phyloP scores from a whole-genome alignment of 768 basidiomycete species.

The Leccinum rimulosum region DNA sequence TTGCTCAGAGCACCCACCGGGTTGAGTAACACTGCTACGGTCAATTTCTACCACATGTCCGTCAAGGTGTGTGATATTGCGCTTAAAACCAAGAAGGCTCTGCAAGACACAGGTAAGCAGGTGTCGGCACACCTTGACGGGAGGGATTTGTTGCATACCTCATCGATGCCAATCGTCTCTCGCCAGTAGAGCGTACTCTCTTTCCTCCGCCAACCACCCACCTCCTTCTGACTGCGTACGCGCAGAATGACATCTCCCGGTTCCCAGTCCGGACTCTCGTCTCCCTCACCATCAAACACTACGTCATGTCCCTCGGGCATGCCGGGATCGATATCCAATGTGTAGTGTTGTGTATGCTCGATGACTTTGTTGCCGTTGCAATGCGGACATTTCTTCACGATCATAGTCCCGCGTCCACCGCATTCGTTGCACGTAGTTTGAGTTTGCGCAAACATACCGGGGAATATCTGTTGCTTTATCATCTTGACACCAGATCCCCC shows the following conservation, averaged over 20 bases:
- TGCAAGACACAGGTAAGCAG: constrained; percentile 30
- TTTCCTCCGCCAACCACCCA: constrained; percentile 85
- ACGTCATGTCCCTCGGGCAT: constrained; percentile 93
- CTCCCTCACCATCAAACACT: constrained; percentile 93
- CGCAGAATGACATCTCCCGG: constrained; percentile 90
- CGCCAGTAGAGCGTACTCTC: constrained; percentile 90
- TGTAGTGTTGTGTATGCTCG: constrained; percentile 77
- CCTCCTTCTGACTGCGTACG: constrained; percentile 72
- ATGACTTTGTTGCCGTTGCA: constrained; percentile 82
- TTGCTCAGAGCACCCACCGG: constrained; percentile 46
- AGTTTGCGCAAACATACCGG: constrained; percentile 92
- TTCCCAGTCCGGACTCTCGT: constrained; percentile 95
- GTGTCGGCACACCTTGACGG: neutral
- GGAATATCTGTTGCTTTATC: constrained; percentile 89
- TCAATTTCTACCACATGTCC: constrained; percentile 72
- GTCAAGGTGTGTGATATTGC: constrained; percentile 89
- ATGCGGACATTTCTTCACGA: constrained; percentile 76
- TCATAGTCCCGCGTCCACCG: constrained; percentile 76
- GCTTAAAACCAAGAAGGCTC: constrained; percentile 96
- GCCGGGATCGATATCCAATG: constrained; percentile 81
- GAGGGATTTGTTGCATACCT: constrained; percentile 42
- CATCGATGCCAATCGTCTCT: constrained; percentile 87
- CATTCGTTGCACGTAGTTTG: constrained; percentile 85
- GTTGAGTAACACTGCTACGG: constrained; percentile 85
- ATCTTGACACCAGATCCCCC: constrained; percentile 83